Evolutionary conservation across 257 asterid genomes (phyloP), one percentile per base, ranked within the genome.

Genomic region (Scutellaria minor): DNA sequence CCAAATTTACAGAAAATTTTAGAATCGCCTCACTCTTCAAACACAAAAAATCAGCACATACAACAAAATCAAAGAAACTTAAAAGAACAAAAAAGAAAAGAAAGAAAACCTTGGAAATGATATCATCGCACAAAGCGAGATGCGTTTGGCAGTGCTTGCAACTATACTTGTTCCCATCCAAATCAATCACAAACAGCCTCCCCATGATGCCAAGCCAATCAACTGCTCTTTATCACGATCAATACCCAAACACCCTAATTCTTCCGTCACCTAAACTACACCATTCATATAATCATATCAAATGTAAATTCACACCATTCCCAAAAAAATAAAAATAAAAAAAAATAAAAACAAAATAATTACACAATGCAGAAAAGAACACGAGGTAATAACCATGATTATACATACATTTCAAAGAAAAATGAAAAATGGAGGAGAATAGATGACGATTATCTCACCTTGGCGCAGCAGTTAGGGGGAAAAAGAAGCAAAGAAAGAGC

Each of bases 131-230:
- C 64, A 85, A 86, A 41, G 89, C 95, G 24, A 93, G 88, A 75
- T 93, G 91, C 75, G 95, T 70, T 2, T 76, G 66, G 72, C 98
- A 93, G 80, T 83, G 67, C 83, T 85, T 93, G 95, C 98, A 93
- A 45, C 77, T 78, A 73, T 93, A 93, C 67, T 70, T 68, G 39
- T 75, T 66, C 10, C 93, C 97, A 45, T 92, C 95, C 75, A 92
- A 80, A 69, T 72, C 68, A 75, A 87, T 67, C 72, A 83, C 69
- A 77, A 84, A 93, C 14, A 88, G 68, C 76, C 89, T 85, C 22
- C 98, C 95, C 97, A 92, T 92, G 10, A 58, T n/a, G 63, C 68
- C 47, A 27, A 68, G 66, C 61, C 50, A 64, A 52, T 58, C 56
- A 72, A 58, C 67, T 45, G 62, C 40, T 31, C 11, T 40, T 12